Evolutionary conservation across 2,329 filamentous ascomycete genomes (phyloP), one percentile per base, ranked within the genome.

Genomic region (Talaromyces amestolkiae): DNA sequence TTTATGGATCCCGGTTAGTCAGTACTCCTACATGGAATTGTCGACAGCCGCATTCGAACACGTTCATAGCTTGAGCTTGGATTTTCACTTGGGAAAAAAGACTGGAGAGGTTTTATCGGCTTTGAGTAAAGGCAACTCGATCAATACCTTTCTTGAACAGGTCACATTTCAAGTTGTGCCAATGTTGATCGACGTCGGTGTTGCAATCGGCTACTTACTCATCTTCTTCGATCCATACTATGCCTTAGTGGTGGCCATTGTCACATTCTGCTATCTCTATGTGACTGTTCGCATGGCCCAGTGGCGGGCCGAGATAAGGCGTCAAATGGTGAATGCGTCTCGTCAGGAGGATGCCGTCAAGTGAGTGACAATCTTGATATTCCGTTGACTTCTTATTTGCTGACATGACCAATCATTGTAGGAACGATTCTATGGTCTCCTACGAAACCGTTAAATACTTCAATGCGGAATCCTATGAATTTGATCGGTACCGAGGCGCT

Each of bases 21-120:
- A 99, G 77, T 97, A 98, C 77, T 97, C 94, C 0, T 99, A 97
- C 79, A 90, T 92, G 73, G 92, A 95, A 69, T 85, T 99, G 66
- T 97, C 93, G 6, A 95, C 95, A 1, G 93, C 95, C 17, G 92
- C 94, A 11, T 99, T 99, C 75, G 94, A 98, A 79, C 95, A 99
- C 76, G 95, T 99, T 24, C 95, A 99, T 78, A 90, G 90, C 60
- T 87, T 99, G 39, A 97, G 93, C 77, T 85, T 98, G 69, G 95
- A 98, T 76, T 99, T 99, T 74, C 95, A 99, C 75, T 86, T 98
- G 3, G 93, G 92, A 61, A 99, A 99, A 80, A 92, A 94, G 74
- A 99, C 95, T 0, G 95, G 95, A 68, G 95, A 99, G 78, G 93
- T 99, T 10, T 82, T 98, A 17, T 98, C 94, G 15, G 95, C 95